Conservation (phyloP, 2,329 filamentous ascomycete species). For the Pezicula rhizophila region DNA sequence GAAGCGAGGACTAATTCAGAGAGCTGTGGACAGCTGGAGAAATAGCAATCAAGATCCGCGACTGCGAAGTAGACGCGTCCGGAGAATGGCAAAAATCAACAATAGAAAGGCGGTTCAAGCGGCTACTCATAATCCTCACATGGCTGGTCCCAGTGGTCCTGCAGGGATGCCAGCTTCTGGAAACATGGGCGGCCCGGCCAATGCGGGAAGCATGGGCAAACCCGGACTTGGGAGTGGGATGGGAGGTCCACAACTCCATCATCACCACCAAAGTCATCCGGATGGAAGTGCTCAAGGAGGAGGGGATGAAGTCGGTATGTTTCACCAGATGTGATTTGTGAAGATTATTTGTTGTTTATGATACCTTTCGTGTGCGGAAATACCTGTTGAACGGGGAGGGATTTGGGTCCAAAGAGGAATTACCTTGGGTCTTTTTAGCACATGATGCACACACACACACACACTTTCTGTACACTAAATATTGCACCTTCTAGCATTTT, state of each 20-base stretch:
- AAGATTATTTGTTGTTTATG: slow-evolving; percentile 28
- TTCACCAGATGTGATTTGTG: slow-evolving; percentile 70
- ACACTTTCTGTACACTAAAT: slow-evolving; percentile 31
- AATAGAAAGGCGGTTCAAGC: slow-evolving; percentile 68
- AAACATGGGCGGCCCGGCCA: slow-evolving; percentile 50
- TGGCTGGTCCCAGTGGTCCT: slow-evolving; percentile 61
- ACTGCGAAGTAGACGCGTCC: slow-evolving; percentile 82
- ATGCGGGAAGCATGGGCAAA: slow-evolving; percentile 54
- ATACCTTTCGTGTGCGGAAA: slow-evolving; percentile 24
- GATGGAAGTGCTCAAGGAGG: slow-evolving; percentile 62
- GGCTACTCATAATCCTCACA: slow-evolving; percentile 50
- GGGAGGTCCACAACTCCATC: slow-evolving; percentile 57
- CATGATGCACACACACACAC: slow-evolving; percentile 21
- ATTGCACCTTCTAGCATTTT: slow-evolving; percentile 20
- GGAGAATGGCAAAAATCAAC: slow-evolving; percentile 94
- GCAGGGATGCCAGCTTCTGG: slow-evolving; percentile 57
- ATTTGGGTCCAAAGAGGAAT: slow-evolving; percentile 9
- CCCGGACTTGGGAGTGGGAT: slow-evolving; percentile 56
- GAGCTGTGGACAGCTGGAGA: slow-evolving; percentile 96
- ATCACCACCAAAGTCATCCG: slow-evolving; percentile 70
- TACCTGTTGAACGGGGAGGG: slow-evolving; percentile 16
- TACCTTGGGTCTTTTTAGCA: slow-evolving; percentile 12
- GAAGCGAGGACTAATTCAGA: slow-evolving; percentile 91
- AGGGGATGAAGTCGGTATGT: slow-evolving; percentile 93
- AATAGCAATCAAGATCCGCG: slow-evolving; percentile 97